phyloP scores from a whole-genome alignment of 495 filamentous ascomycete genomes.

The Lophiostoma macrostomum region DNA sequence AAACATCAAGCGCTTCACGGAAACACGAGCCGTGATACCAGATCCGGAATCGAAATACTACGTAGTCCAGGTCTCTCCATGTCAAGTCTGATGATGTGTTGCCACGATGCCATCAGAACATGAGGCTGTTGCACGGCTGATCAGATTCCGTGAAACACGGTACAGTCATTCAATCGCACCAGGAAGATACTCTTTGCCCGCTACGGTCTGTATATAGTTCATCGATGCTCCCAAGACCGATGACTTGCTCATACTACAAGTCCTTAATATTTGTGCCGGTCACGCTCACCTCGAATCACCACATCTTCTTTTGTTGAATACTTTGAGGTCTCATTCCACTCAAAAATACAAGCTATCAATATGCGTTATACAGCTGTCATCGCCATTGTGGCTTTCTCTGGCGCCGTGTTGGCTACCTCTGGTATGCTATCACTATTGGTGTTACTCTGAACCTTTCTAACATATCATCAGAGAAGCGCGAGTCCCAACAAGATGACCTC shows the following conservation, averaged over 20 bases:
- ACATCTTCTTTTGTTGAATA: background rate
- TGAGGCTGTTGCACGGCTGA: constrained; percentile 3
- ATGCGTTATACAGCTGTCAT: constrained; percentile 19
- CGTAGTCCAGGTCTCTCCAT: background rate
- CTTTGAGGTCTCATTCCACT: background rate
- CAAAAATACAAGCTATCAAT: constrained; percentile 7
- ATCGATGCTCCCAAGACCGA: too few relatives aligned
- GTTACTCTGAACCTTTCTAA: too few relatives aligned
- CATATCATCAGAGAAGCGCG: background rate
- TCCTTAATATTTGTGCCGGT: constrained; percentile 10
- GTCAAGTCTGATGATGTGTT: background rate
- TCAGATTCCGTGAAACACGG: constrained; percentile 16
- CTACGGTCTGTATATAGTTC: background rate
- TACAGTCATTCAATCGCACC: background rate
- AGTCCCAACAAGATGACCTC: too few relatives aligned
- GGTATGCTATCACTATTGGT: constrained; percentile 2
- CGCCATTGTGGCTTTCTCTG: constrained; percentile 15
- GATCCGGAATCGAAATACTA: background rate
- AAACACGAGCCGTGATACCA: constrained; percentile 5
- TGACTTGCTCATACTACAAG: too few relatives aligned
- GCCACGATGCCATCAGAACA: background rate
- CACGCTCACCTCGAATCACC: constrained; percentile 12
- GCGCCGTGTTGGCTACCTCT: constrained; percentile 12
- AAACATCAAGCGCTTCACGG: constrained; percentile 8
- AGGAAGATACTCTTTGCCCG: background rate